A percentile compares a stretch with the other conserved stretches of the same genome.
Conservation (phyloP, 2,329 filamentous ascomycete genomes). For the Hypocrella siamensis region DNA sequence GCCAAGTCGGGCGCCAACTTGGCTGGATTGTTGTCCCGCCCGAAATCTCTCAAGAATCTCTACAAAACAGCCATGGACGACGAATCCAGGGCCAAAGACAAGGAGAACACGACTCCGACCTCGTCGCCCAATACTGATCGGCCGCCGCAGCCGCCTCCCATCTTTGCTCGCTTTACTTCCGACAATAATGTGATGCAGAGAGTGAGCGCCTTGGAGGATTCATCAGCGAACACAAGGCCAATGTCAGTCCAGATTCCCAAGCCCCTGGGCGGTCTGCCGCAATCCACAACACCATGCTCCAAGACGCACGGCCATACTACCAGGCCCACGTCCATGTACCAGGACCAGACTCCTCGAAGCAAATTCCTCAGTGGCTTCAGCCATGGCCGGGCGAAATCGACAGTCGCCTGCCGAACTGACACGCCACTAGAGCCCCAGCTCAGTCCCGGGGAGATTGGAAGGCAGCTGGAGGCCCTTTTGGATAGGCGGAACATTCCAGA, state of each 20-base stretch:
- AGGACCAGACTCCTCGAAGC: slow-evolving; percentile 22
- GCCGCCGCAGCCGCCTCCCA: slow-evolving; percentile 50
- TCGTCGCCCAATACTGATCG: slow-evolving; percentile 8
- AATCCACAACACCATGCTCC: slow-evolving; percentile 8
- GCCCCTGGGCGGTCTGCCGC: slow-evolving; percentile 7
- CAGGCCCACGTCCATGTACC: slow-evolving; percentile 20
- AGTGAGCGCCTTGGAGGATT: slow-evolving; percentile 1
- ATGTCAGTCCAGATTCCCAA: slow-evolving; percentile 30
- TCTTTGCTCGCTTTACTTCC: slow-evolving; percentile 58
- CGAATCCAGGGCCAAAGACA: slow-evolving; percentile 44
- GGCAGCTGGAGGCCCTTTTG: slow-evolving; percentile 46
- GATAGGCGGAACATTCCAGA: slow-evolving; percentile 88
- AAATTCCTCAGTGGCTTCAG: slow-evolving; percentile 17
- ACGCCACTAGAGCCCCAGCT: slow-evolving; percentile 32
- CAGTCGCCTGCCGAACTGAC: slow-evolving; percentile 14
- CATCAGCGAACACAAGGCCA: slow-evolving; percentile 25
- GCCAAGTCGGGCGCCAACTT: slow-evolving; percentile 73
- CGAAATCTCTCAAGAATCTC: slow-evolving; percentile 56
- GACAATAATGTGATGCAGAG: slow-evolving; percentile 7
- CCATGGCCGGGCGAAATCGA: slow-evolving; percentile 21
- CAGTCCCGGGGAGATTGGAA: slow-evolving; percentile 37
- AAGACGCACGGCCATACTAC: slow-evolving; percentile 8
- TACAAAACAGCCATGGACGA: slow-evolving; percentile 38
- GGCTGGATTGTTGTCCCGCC: slow-evolving; percentile 57
- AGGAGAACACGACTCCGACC: slow-evolving; percentile 62